Evolutionary conservation across 306 rosid genomes (phyloP), one percentile per base, ranked within the genome.

Genomic region (Dryas drummondii): DNA sequence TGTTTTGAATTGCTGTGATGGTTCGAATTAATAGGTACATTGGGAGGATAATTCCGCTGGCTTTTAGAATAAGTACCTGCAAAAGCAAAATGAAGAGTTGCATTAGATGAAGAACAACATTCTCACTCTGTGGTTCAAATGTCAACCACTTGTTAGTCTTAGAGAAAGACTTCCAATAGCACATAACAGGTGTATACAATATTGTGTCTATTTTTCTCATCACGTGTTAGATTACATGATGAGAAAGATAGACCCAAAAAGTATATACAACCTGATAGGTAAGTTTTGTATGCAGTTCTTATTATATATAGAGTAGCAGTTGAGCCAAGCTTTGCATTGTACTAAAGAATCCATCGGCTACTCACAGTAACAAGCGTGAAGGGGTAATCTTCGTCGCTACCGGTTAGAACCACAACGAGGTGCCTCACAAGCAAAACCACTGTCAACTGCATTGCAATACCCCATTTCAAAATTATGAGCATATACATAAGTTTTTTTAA

Each of bases 331-430:
- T 32, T 32, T 32, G 37, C 37, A 32, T 32, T 32, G 37, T 2
- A 32, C 37, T 0, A 32, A 32, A 32, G 37, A 32, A 32, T 32
- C 37, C 2, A 32, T 32, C 37, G 37, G 37, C 3, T 53, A 80
- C 96, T 88, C 78, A 96, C 99, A 0, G 97, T 92, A 2, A 86
- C 22, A 62, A 90, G 82, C 19, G 99, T 80, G 78, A 96, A 96
- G 9, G 98, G 99, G 82, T 92, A 89, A 6, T 85, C 93, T 80
- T 82, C 90, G 1, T 84, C 68, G 78, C 83, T 88, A 47, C 73
- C 79, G 26, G 77, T 78, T 13, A 91, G 76, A 66, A 89, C 87
- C 45, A 57, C 86, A 46, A 82, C 80, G 80, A 85, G 76, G 81
- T 96, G 97, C 83, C 92, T 90, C 74, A 89, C 86, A 3, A 96